A percentile compares a stretch with the other conserved stretches of the same genome.
Conservation (phyloP, 768 basidiomycete genomes). For the Lentinula guzmanii region DNA sequence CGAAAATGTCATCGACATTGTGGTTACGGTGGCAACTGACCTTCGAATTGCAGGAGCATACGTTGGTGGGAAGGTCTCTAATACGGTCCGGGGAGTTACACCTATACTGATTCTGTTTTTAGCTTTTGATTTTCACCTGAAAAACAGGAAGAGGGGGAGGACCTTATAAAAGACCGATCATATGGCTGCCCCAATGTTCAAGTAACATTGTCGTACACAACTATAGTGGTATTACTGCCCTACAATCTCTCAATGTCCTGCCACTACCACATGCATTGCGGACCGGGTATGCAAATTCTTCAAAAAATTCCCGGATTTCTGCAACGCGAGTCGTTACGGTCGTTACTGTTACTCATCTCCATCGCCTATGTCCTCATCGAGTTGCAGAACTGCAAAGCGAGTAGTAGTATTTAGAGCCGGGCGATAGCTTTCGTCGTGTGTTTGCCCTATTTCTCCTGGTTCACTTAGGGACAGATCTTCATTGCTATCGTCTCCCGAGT, state of each 20-base stretch:
- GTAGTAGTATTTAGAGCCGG: not conserved
- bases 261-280: not conserved
- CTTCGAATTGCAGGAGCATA: not conserved
- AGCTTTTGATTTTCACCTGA: not conserved
- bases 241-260: too few relatives aligned
- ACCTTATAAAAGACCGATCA: not conserved
- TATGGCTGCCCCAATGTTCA: not conserved
- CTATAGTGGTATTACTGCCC: too few relatives aligned
- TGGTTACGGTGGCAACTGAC: not conserved
- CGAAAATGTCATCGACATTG: not conserved
- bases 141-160: not conserved
- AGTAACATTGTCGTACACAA: too few relatives aligned
- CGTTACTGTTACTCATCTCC: not conserved
- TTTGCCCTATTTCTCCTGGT: not conserved
- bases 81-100: conserved; percentile 2
- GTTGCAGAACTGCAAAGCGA: conserved; percentile 1
- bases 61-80: not conserved
- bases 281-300: not conserved
- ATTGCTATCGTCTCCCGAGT: not conserved
- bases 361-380: not conserved
- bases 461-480: not conserved
- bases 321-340: not conserved
- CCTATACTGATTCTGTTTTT: conserved; percentile 8
- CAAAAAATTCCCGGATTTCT: not conserved
- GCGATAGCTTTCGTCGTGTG: not conserved